Conservation (phyloP, 495 filamentous ascomycete species). For the Aspergillus homomorphus region DNA sequence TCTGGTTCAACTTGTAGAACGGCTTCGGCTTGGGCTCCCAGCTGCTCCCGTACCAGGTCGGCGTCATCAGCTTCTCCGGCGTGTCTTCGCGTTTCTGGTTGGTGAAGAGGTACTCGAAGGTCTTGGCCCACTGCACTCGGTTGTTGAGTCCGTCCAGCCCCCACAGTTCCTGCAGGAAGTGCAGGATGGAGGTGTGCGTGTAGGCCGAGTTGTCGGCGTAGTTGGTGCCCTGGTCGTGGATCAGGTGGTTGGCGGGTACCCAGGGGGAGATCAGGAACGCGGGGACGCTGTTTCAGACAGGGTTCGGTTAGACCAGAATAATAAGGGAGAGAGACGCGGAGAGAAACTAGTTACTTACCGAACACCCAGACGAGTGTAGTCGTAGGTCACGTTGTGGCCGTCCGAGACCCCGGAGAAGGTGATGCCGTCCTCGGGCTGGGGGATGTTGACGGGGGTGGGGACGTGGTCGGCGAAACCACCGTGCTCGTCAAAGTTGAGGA, state of each 20-base stretch:
- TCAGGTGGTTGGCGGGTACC: conserved; percentile 35
- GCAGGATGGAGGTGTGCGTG: conserved; percentile 42
- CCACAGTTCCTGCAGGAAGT: conserved; percentile 43
- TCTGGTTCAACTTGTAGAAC: conserved; percentile 35
- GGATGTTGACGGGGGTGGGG: conserved; percentile 38
- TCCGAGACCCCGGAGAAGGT: conserved; percentile 37
- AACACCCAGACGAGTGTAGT: conserved; percentile 46
- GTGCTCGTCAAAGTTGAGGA: conserved; percentile 50
- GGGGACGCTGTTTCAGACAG: conserved; percentile 39
- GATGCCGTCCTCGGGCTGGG: conserved; percentile 34
- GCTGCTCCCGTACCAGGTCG: conserved; percentile 34
- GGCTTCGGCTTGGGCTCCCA: conserved; percentile 30
- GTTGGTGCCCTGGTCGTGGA: conserved; percentile 39
- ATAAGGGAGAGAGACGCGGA: too few species aligned
- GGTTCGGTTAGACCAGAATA: too few species aligned
- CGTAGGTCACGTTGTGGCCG: conserved; percentile 36
- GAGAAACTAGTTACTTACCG: too few species aligned
- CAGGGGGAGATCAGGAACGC: conserved; percentile 46
- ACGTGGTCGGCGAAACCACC: conserved; percentile 49
- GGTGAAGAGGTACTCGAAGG: conserved; percentile 43
- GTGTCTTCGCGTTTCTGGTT: conserved; percentile 26
- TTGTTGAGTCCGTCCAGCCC: conserved; percentile 39
- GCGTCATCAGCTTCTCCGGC: conserved; percentile 30
- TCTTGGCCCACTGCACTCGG: conserved; percentile 39
- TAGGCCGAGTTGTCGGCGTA: conserved; percentile 42